These are phyloP conservation scores for Colletotrichum falcatum DNA, from an alignment of 2,329 filamentous ascomycete genomes.

Conservation along the genomic window DNA sequence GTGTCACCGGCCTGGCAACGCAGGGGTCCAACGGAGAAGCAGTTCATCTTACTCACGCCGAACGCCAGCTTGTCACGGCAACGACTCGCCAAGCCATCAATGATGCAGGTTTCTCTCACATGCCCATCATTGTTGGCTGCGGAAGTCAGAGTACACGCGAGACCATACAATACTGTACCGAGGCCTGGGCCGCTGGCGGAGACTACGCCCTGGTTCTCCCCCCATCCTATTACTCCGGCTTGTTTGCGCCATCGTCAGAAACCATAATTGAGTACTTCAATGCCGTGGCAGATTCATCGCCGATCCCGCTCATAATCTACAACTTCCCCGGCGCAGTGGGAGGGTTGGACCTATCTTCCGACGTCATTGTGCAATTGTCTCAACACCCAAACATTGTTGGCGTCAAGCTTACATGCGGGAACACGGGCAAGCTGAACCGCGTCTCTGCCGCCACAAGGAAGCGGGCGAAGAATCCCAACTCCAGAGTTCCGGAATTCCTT, in stretches of 20 bases:
- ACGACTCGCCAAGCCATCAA: slow-evolving; percentile 78
- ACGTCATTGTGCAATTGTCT: slow-evolving; percentile 69
- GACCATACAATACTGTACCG: slow-evolving; percentile 75
- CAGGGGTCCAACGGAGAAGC: slow-evolving; percentile 89
- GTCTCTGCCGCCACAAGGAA: slow-evolving; percentile 69
- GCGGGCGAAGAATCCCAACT: slow-evolving; percentile 48
- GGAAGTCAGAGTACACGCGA: slow-evolving; percentile 80
- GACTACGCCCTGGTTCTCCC: slow-evolving; percentile 83
- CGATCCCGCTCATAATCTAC: slow-evolving; percentile 76
- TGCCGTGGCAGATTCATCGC: slow-evolving; percentile 71
- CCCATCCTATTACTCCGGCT: slow-evolving; percentile 78
- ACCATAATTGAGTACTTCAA: slow-evolving; percentile 75
- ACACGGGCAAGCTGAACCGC: slow-evolving; percentile 76
- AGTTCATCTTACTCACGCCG: slow-evolving; percentile 78
- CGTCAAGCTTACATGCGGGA: slow-evolving; percentile 77
- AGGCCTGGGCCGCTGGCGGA: slow-evolving; percentile 76
- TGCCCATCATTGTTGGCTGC: slow-evolving; percentile 82
- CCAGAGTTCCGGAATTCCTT: slow-evolving; percentile 65
- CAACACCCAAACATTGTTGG: slow-evolving; percentile 75
- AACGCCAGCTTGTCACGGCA: slow-evolving; percentile 75
- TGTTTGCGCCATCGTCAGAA: slow-evolving; percentile 71
- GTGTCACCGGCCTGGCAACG: slow-evolving; percentile 79
- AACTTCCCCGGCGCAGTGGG: slow-evolving; percentile 75
- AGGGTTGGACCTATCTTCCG: slow-evolving; percentile 73
- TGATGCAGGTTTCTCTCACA: slow-evolving; percentile 70